Evolutionary conservation across 2,329 filamentous ascomycete species (phyloP).

Genomic region (Botrytis elliptica): DNA sequence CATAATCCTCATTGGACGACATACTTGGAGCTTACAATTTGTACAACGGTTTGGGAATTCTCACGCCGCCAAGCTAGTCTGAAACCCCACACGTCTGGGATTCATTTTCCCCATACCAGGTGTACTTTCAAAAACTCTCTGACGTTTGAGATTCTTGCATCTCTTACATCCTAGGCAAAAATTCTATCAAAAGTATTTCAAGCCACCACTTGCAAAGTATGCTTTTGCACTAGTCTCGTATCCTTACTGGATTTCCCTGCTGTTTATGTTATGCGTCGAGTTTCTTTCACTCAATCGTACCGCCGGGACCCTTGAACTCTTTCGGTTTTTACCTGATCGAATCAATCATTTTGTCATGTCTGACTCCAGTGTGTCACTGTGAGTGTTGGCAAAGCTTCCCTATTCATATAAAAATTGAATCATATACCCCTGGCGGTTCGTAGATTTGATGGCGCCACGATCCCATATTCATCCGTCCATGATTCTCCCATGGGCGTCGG

Average conservation of each 20-base stretch:
- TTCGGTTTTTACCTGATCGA: neutral
- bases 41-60: neutral
- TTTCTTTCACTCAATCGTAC: constrained; percentile 3
- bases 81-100: constrained; percentile 15
- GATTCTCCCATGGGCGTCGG: constrained; percentile 23
- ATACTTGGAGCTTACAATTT: neutral
- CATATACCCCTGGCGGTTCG: constrained; percentile 19
- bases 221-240: neutral
- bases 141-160: constrained; percentile 14
- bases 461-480: constrained; percentile 28
- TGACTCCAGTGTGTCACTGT: constrained; percentile 1
- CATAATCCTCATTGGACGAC: neutral
- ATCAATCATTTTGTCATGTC: neutral
- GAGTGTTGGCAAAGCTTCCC: neutral
- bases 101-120: neutral
- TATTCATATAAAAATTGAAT: neutral
- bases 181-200: neutral
- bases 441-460: constrained; percentile 25
- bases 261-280: constrained; percentile 15
- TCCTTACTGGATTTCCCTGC: neutral
- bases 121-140: neutral
- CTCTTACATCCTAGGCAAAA: constrained; percentile 7
- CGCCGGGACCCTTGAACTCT: neutral
- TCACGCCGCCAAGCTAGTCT: constrained; percentile 5
- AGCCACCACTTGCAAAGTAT: neutral